phyloP scores from a whole-genome alignment of 2,329 filamentous ascomycete species.

The Colletotrichum zoysiae region DNA sequence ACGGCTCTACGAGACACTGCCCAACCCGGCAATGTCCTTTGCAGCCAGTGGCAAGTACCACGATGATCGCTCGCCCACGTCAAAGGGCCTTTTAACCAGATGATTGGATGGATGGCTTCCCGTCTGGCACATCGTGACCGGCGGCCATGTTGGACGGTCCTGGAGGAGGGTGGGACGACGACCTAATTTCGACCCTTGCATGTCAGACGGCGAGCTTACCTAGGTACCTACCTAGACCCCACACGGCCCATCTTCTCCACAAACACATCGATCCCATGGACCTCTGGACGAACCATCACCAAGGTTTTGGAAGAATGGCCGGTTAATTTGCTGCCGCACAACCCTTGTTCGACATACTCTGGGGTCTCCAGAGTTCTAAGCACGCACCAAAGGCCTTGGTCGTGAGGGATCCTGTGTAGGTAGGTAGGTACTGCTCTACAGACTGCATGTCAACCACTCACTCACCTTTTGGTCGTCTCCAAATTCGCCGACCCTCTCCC shows the following conservation, averaged over 20 bases:
- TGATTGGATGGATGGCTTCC: slow-evolving; percentile 21
- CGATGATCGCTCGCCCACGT: not conserved
- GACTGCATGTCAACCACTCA: slow-evolving; percentile 21
- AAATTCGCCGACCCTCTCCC: slow-evolving; percentile 19
- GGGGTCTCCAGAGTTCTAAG: slow-evolving; percentile 26
- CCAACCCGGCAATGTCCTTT: not conserved
- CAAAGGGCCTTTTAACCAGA: not conserved
- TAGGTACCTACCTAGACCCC: no score
- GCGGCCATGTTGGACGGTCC: slow-evolving; percentile 5
- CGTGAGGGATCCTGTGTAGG: slow-evolving; percentile 15
- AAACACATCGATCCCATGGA: slow-evolving; percentile 17
- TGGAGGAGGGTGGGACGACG: slow-evolving; percentile 2
- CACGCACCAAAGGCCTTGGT: slow-evolving; percentile 12
- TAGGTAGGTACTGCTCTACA: not conserved
- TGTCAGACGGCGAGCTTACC: slow-evolving; percentile 27
- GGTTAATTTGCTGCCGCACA: slow-evolving; percentile 34
- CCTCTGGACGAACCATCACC: slow-evolving; percentile 18
- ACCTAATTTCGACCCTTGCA: slow-evolving; percentile 38
- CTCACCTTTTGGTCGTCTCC: slow-evolving; percentile 21
- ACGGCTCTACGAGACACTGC: not conserved
- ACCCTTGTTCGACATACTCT: slow-evolving; percentile 10
- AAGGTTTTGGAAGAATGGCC: slow-evolving; percentile 31
- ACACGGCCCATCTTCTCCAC: slow-evolving; percentile 30
- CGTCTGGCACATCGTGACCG: slow-evolving; percentile 29
- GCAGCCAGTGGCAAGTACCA: slow-evolving; percentile 27